Evolutionary conservation across 345 rosid genomes (phyloP), one percentile per base, ranked within the genome.

Genomic region (Eucalyptus viminalis): DNA sequence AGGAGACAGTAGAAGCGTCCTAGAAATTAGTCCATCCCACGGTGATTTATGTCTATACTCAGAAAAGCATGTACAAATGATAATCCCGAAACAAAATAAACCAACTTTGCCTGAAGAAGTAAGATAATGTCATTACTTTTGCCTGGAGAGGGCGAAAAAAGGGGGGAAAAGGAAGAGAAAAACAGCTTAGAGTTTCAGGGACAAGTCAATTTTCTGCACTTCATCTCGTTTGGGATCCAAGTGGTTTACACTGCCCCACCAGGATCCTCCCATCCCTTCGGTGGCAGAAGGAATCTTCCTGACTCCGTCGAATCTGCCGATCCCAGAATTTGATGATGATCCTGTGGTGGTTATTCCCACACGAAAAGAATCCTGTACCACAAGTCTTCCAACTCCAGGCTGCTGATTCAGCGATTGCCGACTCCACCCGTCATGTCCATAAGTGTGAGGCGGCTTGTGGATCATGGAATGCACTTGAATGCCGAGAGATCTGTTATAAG

Each of bases 401-500:
- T 88, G 91, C 89, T 53, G 88, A 44, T n/a, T 43, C 34, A 88
- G 81, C 37, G 89, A 49, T 58, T 53, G 89, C 91, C 88, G 58
- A 49, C 53, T 69, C 87, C 85, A 47, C 19, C 87, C 47, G 16
- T 72, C 83, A 9, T n/a, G 89, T 24, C 89, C 49, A 12, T 69
- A 67, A 47, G 50, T 5, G 12, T 31, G 81, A 60, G 86, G 21
- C 60, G 89, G 91, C 56, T 90, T 90, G 80, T 90, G 91, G 86
- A 90, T 86, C 91, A 90, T 88, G 37, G 91, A 88, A 88, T 90
- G 91, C 76, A 87, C 90, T 80, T 90, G 91, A 89, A 93, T 92
- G 49, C 95, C 95, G 10, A 93, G 92, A 49, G 92, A 90, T 54
- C 93, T 92, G 87, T 85, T 87, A 40, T 89, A 80, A 72, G 92